A percentile compares a stretch with the other conserved stretches of the same genome.
phyloP scores from a whole-genome alignment of 306 rosid genomes.

The Medicago arabica region DNA sequence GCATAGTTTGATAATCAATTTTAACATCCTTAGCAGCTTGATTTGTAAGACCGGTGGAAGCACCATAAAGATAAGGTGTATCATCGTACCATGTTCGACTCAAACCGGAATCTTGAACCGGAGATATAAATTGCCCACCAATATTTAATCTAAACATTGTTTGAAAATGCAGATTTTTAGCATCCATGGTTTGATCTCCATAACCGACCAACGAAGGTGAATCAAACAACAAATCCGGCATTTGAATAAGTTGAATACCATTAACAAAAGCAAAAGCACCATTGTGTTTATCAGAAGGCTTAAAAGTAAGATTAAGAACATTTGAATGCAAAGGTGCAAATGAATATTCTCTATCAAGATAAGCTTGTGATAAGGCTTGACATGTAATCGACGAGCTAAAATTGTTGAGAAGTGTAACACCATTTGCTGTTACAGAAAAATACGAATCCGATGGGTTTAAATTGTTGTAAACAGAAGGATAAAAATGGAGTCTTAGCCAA shows the following conservation, averaged over 20 bases:
- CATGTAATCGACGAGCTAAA: conserved; percentile 55
- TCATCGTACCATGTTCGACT: conserved; percentile 62
- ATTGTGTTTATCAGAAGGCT: conserved; percentile 45
- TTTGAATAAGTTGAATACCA: conserved; percentile 47
- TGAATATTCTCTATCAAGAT: conserved; percentile 53
- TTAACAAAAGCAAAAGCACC: conserved; percentile 54
- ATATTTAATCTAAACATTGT: conserved; percentile 62
- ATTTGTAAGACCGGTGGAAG: conserved; percentile 45
- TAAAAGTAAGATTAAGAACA: conserved; percentile 43
- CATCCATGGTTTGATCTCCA: conserved; percentile 34
- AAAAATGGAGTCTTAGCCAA: conserved; percentile 62
- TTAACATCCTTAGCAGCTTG: conserved; percentile 28
- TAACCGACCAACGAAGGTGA: conserved; percentile 41
- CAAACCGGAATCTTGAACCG: conserved; percentile 50
- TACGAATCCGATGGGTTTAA: conserved; percentile 42
- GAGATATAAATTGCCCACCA: conserved; percentile 59
- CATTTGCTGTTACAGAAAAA: conserved; percentile 50
- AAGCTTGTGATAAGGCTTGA: conserved; percentile 59
- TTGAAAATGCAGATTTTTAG: conserved; percentile 34
- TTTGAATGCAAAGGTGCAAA: conserved; percentile 47
- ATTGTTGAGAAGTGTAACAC: conserved; percentile 47
- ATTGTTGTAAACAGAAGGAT: conserved; percentile 44
- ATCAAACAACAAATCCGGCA: conserved; percentile 49
- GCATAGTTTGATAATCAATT: conserved; percentile 44
- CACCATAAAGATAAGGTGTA: conserved; percentile 50